phyloP scores from a whole-genome alignment of 768 basidiomycete genomes.

The Podaxis sp. region DNA sequence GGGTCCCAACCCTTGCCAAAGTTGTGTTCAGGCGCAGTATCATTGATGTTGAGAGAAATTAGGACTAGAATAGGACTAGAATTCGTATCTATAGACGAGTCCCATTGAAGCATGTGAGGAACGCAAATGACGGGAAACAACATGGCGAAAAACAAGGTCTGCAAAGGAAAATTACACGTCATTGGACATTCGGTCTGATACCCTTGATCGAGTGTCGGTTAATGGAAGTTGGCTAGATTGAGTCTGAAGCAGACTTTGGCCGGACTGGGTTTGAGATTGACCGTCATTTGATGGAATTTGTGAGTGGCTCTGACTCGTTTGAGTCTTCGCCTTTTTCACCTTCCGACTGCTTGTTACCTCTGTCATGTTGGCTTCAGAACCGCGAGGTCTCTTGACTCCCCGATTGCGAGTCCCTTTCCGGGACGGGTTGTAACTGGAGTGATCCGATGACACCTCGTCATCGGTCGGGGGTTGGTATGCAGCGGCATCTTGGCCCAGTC shows the following conservation, averaged over 20 bases:
- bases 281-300: not conserved
- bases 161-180: not conserved
- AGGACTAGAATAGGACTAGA: not conserved
- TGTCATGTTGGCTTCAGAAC: slow-evolving; percentile 25
- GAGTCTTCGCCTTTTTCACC: slow-evolving; percentile 35
- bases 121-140: not conserved
- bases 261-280: not conserved
- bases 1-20: too few species aligned
- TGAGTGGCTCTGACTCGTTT: slow-evolving; percentile 13
- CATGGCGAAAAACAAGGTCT: not conserved
- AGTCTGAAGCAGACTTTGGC: not conserved
- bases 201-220: slow-evolving; percentile 18
- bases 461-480: slow-evolving; percentile 36
- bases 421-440: slow-evolving; percentile 23
- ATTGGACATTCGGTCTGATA: not conserved
- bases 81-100: not conserved
- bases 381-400: slow-evolving; percentile 37
- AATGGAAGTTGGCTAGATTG: not conserved
- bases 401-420: slow-evolving; percentile 25
- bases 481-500: slow-evolving; percentile 13
- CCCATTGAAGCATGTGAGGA: not conserved
- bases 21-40: too few species aligned
- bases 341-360: slow-evolving; percentile 30
- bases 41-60: too few species aligned
- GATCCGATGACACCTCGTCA: slow-evolving; percentile 27